Evolutionary conservation across 1,284 basidiomycete species (phyloP).

Genomic region (Volvariella surrecta): DNA sequence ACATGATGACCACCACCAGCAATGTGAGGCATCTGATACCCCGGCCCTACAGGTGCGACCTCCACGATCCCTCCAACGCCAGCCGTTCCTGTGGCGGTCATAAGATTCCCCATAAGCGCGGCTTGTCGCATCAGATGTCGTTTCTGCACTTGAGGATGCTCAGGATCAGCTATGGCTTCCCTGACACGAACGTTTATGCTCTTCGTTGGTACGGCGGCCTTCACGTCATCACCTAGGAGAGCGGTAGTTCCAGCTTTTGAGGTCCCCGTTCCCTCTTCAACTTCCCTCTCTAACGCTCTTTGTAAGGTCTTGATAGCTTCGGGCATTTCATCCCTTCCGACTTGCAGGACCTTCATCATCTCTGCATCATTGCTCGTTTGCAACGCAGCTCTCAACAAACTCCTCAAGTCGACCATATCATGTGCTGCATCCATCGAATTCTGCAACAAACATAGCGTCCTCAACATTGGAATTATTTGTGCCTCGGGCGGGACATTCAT

Average conservation of each 20-base stretch:
- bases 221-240: not conserved
- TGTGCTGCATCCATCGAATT: slow-evolving; percentile 42
- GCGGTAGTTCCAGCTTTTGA: not conserved
- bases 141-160: not conserved
- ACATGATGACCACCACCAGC: no score
- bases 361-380: slow-evolving; percentile 51
- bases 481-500: not conserved
- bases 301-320: slow-evolving; percentile 76
- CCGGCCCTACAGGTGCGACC: no score
- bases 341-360: slow-evolving; percentile 55
- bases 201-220: not conserved
- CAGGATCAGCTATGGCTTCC: not conserved
- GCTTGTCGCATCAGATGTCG: slow-evolving; percentile 4
- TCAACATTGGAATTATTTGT: slow-evolving; percentile 20
- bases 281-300: slow-evolving; percentile 49
- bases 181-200: not conserved
- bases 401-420: slow-evolving; percentile 51
- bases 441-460: slow-evolving; percentile 33
- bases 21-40: no score
- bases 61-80: no score
- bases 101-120: not conserved
- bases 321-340: slow-evolving; percentile 61
- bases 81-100: not conserved
- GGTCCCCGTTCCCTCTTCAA: slow-evolving; percentile 24
- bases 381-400: slow-evolving; percentile 50